These are phyloP conservation scores for Fragilariopsis cylindrus DNA, from an alignment of 108 stramenopile genomes.

Conservation along the genomic window DNA sequence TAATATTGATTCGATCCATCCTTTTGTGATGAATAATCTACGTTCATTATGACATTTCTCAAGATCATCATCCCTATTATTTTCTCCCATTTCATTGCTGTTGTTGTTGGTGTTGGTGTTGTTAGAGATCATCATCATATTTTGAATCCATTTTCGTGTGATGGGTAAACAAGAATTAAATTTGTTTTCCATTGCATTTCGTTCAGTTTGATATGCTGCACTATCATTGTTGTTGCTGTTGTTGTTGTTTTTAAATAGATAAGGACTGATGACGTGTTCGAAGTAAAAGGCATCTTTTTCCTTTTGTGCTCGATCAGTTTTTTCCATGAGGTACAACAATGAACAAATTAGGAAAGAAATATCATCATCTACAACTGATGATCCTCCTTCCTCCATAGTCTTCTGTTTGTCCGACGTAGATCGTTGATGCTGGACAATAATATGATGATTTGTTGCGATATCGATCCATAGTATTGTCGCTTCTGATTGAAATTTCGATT, in stretches of 20 bases:
- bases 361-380: constrained; percentile 4
- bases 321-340: constrained; percentile 45
- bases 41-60: not conserved
- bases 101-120: not conserved
- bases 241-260: constrained; percentile 17
- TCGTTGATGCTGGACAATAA: not conserved
- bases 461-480: constrained; percentile 43
- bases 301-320: constrained; percentile 50
- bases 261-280: constrained; percentile 39
- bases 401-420: not conserved
- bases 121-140: not conserved
- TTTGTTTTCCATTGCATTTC: constrained; percentile 30
- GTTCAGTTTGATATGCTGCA: constrained; percentile 45
- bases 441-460: not conserved
- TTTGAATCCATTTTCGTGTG: constrained; percentile 27
- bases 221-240: no score
- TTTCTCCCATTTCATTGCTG: not conserved
- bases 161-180: constrained; percentile 25
- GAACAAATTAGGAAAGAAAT: constrained; percentile 45
- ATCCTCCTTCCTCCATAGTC: not conserved
- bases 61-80: no score
- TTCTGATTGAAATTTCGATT: constrained; percentile 48
- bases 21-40: constrained; percentile 14
- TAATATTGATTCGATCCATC: constrained; percentile 59
- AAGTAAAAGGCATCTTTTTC: constrained; percentile 50